A percentile compares a stretch with the other conserved stretches of the same genome.
Evolutionary conservation across 164 flowering plant genomes (phyloP).

Genomic region (Protea cynaroides): DNA sequence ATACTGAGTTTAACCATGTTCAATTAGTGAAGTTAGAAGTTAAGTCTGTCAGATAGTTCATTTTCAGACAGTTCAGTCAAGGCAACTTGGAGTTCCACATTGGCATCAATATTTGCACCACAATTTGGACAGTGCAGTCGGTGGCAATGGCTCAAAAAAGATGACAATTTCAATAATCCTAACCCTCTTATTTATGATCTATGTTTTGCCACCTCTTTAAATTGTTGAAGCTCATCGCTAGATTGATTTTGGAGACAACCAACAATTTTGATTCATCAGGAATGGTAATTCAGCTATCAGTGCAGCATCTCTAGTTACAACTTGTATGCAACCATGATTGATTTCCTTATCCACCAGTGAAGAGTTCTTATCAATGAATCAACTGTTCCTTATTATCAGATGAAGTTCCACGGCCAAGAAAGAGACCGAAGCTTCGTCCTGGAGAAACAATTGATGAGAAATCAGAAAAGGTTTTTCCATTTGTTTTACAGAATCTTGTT

Average conservation of each 20-base stretch:
- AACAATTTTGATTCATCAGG: neutral
- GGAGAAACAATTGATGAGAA: constrained; percentile 58
- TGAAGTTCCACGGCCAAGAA: constrained; percentile 54
- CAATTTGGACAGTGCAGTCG: neutral
- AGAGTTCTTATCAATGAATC: neutral
- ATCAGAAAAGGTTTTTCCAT: constrained; percentile 60
- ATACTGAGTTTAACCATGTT: too few relatives aligned
- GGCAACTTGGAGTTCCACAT: too few relatives aligned
- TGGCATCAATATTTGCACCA: too few relatives aligned
- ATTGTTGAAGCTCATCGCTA: neutral
- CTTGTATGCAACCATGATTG: too few relatives aligned
- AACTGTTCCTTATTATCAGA: constrained; percentile 29
- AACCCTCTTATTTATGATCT: neutral
- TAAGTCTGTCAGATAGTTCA: too few relatives aligned
- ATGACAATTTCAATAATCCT: neutral
- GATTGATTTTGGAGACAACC: neutral
- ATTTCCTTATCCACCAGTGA: neutral
- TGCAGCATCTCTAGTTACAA: neutral
- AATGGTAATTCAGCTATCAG: neutral
- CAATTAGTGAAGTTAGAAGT: too few relatives aligned
- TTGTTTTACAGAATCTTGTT: neutral
- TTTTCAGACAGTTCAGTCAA: too few relatives aligned
- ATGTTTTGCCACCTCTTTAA: neutral
- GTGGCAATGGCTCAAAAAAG: neutral
- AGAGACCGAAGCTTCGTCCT: constrained; percentile 69